These are phyloP conservation scores for Sphaerobolus stellatus DNA, from an alignment of 1,284 basidiomycete genomes.

Conservation along the genomic window DNA sequence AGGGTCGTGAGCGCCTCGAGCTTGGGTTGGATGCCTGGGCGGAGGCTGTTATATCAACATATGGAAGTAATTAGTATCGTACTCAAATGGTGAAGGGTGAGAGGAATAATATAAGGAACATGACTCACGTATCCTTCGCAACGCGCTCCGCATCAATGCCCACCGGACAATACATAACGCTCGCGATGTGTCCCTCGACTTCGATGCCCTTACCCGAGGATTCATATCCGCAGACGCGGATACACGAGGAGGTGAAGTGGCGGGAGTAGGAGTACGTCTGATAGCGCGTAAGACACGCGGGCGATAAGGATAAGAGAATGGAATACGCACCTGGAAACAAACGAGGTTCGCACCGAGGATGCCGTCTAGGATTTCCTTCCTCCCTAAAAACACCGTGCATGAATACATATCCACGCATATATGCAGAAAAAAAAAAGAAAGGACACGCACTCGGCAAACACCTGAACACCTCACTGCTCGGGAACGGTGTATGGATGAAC, in stretches of 20 bases:
- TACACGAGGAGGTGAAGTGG: slow-evolving; percentile 93
- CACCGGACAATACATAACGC: slow-evolving; percentile 91
- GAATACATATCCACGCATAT: no score
- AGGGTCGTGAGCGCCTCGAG: slow-evolving; percentile 80
- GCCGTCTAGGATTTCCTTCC: slow-evolving; percentile 93
- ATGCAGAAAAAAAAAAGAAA: no score
- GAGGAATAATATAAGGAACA: slow-evolving; percentile 8
- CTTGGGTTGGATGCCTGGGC: slow-evolving; percentile 86
- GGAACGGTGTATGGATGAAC: slow-evolving; percentile 98
- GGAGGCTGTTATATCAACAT: slow-evolving; percentile 42
- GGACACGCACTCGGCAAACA: slow-evolving; percentile 75
- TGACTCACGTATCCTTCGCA: slow-evolving; percentile 69
- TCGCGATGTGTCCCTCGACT: slow-evolving; percentile 83
- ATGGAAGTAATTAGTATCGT: no score
- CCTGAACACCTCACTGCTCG: slow-evolving; percentile 93
- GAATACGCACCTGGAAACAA: slow-evolving; percentile 73
- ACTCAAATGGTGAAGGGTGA: slow-evolving; percentile 3
- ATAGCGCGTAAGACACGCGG: slow-evolving; percentile 11
- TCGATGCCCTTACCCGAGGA: slow-evolving; percentile 83
- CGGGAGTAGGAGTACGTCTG: slow-evolving; percentile 95
- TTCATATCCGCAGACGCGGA: slow-evolving; percentile 96
- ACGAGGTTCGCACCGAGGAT: slow-evolving; percentile 98
- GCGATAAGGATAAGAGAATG: neutral
- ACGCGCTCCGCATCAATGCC: slow-evolving; percentile 96
- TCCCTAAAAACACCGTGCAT: slow-evolving; percentile 40